Base-by-base conservation (phyloP, 2,329 filamentous ascomycete genomes). In the Fusarium sp. region DNA sequence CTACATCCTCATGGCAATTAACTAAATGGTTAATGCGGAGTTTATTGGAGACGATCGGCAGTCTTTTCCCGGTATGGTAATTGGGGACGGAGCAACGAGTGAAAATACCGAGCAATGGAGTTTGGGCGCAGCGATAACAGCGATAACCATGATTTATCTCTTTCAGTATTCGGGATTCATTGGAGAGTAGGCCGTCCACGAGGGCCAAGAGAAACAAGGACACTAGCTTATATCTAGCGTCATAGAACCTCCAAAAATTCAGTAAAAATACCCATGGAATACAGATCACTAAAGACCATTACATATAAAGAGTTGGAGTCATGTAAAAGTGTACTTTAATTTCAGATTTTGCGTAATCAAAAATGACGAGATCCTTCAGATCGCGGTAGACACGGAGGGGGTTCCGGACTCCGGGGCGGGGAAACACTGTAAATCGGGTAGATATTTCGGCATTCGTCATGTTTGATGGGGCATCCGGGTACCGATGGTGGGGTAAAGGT, bases 371-470 rank as follows among this genome's bases (percentile, higher is more conserved):
- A 31, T 31, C 28, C 8, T 9, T 28, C 7, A 28, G 28, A 28
- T 28, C 28, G 28, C 28, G 28, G 28, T 31, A 45, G 51, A 69
- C 65, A 69, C 65, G 65, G 65, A 57, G 40, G 51, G 39, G 47
- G 13, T 59, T 58, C 62, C 66, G 62, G 62, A 43, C 50, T 62
- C 57, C 66, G 66, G 62, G 62, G 62, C 57, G 53, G 63, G 51
- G 50, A 61, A 66, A 34, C 21, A 42, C 7, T 33, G 22, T 34
- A 58, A 50, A 51, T 62, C 49, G 54, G 67, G 67, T 67, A 70
- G 68, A 70, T 70, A 70, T 53, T 69, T 70, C 68, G 68, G 68
- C 60, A 71, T 70, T 70, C 68, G 64, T 62, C 28, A 67, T 70
- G 51, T 49, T 33, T 45, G 24, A 45, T 49, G 57, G 15, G 54